Evolutionary conservation across 208 protist genomes (phyloP).

Genomic region (Acanthamoeba royreba): DNA sequence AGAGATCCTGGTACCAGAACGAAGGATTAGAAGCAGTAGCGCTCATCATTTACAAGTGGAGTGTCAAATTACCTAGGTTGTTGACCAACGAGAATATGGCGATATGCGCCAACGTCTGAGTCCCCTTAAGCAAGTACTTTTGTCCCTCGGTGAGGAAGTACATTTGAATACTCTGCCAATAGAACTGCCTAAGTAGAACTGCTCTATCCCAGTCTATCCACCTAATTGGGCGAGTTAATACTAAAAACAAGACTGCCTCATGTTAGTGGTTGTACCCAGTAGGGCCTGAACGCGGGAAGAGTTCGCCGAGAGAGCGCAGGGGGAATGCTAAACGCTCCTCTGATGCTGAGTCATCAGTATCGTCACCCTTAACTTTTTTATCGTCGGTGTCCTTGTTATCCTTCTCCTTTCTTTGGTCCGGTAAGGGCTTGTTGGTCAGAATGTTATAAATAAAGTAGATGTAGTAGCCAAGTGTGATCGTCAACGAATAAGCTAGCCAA

Average conservation of each 20-base stretch:
- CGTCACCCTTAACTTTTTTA: not conserved
- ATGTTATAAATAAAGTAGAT: not conserved
- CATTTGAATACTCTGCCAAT: conserved; percentile 6
- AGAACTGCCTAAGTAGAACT: not conserved
- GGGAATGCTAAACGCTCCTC: not conserved
- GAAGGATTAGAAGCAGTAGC: not conserved
- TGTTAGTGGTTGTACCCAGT: no score
- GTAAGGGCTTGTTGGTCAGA: not conserved
- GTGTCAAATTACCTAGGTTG: not conserved
- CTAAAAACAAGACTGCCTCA: not conserved
- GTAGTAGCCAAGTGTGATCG: conserved; percentile 20
- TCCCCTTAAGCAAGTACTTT: not conserved
- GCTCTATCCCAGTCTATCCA: not conserved
- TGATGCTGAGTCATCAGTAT: no score
- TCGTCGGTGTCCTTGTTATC: not conserved
- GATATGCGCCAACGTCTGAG: not conserved
- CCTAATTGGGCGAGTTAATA: not conserved
- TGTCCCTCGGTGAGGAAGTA: conserved; percentile 32
- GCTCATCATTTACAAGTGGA: not conserved
- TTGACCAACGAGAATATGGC: not conserved
- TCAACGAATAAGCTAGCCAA: conserved; percentile 10
- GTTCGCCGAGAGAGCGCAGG: not conserved
- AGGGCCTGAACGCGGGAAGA: not conserved
- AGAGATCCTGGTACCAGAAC: not conserved
- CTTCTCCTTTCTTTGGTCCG: not conserved